phyloP scores from a whole-genome alignment of 257 asterid species.

The Cinchona pubescens region DNA sequence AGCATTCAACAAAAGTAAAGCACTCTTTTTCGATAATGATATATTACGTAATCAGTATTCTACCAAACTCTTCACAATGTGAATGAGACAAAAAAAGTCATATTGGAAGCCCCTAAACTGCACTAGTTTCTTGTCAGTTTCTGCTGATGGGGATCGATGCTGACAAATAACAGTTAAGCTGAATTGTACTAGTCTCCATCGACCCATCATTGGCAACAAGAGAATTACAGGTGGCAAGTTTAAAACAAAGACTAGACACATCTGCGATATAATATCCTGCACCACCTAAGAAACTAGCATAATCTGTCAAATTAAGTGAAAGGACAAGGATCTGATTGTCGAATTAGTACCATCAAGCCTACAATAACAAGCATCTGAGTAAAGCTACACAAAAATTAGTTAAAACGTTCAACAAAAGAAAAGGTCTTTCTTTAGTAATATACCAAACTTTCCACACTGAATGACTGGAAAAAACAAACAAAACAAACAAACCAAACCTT shows the following conservation, averaged over 20 bases:
- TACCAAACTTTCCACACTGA: too few relatives aligned
- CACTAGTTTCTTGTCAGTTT: slow-evolving; percentile 24
- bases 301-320: background rate
- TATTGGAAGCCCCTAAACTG: slow-evolving; percentile 37
- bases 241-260: background rate
- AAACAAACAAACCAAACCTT: too few relatives aligned
- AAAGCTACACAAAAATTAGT: background rate
- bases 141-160: slow-evolving; percentile 19
- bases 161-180: slow-evolving; percentile 39
- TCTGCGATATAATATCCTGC: background rate
- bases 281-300: slow-evolving; percentile 1
- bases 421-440: too few relatives aligned
- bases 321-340: background rate
- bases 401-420: background rate
- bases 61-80: background rate
- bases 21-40: too few relatives aligned
- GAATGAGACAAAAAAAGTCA: slow-evolving; percentile 24
- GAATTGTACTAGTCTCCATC: slow-evolving; percentile 71
- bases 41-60: background rate
- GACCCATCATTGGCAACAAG: slow-evolving; percentile 46
- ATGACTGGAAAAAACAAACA: background rate
- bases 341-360: background rate
- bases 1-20: background rate
- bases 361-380: background rate
- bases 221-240: background rate